These are phyloP conservation scores for Candida dubliniensis DNA, from an alignment of 1,139 yeast species.

Conservation along the genomic window DNA sequence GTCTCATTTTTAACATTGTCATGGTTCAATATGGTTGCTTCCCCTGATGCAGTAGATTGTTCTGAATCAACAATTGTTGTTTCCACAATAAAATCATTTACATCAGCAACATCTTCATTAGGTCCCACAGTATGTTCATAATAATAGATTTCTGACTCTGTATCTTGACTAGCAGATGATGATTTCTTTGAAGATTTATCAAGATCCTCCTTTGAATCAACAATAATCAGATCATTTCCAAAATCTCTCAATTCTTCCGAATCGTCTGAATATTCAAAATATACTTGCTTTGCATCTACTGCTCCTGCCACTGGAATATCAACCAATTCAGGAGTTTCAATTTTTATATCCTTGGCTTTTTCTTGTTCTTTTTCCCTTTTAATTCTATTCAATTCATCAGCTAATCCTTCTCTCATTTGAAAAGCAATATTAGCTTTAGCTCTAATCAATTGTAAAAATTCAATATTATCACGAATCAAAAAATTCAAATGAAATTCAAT, in stretches of 20 bases:
- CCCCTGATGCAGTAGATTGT: background rate
- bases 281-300: too few relatives aligned
- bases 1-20: constrained; percentile 5
- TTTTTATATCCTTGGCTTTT: background rate
- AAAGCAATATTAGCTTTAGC: constrained; percentile 81
- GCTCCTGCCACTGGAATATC: too few relatives aligned
- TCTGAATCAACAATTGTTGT: background rate
- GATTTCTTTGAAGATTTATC: background rate
- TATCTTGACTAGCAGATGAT: too few relatives aligned
- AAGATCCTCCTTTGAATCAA: too few relatives aligned
- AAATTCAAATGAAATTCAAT: constrained; percentile 61
- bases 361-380: constrained; percentile 6
- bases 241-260: too few relatives aligned
- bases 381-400: constrained; percentile 12
- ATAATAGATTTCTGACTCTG: background rate
- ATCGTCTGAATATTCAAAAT: too few relatives aligned
- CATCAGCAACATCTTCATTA: constrained; percentile 1
- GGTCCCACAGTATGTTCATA: constrained; percentile 1
- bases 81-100: constrained; percentile 11
- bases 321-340: too few relatives aligned
- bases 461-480: constrained; percentile 67
- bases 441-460: constrained; percentile 67
- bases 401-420: constrained; percentile 62
- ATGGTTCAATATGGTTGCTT: background rate
- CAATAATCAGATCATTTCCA: too few relatives aligned